Conservation (phyloP, 208 protist species). For the Acanthamoeba castellanii region DNA sequence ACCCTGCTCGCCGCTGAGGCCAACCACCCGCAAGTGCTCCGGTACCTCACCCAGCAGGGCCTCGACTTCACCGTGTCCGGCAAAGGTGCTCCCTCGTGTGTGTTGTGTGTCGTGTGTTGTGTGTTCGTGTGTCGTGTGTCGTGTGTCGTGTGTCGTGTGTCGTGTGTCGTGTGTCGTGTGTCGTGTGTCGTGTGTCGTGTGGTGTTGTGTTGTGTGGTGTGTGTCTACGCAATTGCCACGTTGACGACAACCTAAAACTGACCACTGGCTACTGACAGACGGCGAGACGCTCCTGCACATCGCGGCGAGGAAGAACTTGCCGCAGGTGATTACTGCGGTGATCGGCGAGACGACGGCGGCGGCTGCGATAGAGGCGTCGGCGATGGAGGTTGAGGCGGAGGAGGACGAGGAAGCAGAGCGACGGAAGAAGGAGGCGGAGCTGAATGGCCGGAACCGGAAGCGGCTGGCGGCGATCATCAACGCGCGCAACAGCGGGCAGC, state of each 20-base stretch:
- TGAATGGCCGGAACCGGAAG: neutral
- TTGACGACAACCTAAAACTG: too few species aligned
- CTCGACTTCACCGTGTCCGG: neutral
- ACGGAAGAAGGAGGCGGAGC: neutral
- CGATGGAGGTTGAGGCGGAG: neutral
- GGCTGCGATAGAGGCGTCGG: neutral
- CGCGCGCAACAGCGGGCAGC: neutral
- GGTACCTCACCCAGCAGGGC: neutral
- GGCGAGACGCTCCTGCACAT: slow-evolving; percentile 17
- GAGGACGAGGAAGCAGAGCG: neutral
- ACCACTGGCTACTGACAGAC: neutral
- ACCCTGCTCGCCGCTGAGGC: neutral
- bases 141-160: too few species aligned
- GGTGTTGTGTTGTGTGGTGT: too few species aligned
- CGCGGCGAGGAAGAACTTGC: slow-evolving; percentile 8
- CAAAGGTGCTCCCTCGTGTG: neutral
- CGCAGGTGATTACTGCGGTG: neutral
- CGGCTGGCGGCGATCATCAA: neutral
- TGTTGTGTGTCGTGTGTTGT: too few species aligned
- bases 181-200: too few species aligned
- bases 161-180: too few species aligned
- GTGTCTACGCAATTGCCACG: too few species aligned
- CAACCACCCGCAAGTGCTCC: slow-evolving; percentile 1
- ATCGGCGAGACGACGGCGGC: neutral
- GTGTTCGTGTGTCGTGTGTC: too few species aligned